A percentile compares a stretch with the other conserved stretches of the same genome.
These are phyloP conservation scores for Blumeriella jaapii DNA, from an alignment of 2,329 filamentous ascomycete genomes.

Conservation along the genomic window DNA sequence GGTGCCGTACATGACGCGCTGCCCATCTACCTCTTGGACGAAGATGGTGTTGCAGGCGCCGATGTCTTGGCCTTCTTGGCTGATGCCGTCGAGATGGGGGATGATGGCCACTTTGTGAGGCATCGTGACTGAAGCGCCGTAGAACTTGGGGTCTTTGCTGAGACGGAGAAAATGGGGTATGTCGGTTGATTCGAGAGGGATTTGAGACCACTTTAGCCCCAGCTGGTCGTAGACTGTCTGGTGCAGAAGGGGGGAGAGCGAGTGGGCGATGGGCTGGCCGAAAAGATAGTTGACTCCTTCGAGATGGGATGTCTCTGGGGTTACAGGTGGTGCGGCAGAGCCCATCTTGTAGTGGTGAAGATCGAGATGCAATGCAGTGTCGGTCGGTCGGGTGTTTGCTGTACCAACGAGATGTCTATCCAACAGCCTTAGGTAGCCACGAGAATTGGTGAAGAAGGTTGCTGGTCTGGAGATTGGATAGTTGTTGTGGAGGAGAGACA, in stretches of 20 bases:
- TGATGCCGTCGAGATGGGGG: slow-evolving; percentile 58
- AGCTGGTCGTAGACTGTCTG: slow-evolving; percentile 39
- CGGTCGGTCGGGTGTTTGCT: background rate
- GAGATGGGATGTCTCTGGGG: slow-evolving; percentile 12
- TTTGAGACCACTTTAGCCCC: slow-evolving; percentile 38
- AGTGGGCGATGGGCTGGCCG: slow-evolving; percentile 41
- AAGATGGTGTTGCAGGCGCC: slow-evolving; percentile 74
- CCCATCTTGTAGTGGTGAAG: background rate
- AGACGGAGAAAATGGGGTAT: slow-evolving; percentile 38
- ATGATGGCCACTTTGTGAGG: slow-evolving; percentile 71
- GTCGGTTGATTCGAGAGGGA: slow-evolving; percentile 40
- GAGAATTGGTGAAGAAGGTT: no score
- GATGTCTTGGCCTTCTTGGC: slow-evolving; percentile 57
- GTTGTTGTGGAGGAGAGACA: no score
- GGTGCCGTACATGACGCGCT: slow-evolving; percentile 37
- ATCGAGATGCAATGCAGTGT: background rate
- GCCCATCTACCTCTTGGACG: slow-evolving; percentile 26
- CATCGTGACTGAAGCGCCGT: slow-evolving; percentile 69
- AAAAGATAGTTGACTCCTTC: slow-evolving; percentile 31
- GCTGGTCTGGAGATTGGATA: no score
- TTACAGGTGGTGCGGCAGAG: slow-evolving; percentile 1
- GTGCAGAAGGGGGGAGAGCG: slow-evolving; percentile 43
- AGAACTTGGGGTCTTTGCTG: slow-evolving; percentile 46
- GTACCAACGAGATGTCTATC: no score
- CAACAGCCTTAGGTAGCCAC: no score